Base-by-base conservation (phyloP, 2,329 filamentous ascomycete species). In the Alternaria incomplexa region DNA sequence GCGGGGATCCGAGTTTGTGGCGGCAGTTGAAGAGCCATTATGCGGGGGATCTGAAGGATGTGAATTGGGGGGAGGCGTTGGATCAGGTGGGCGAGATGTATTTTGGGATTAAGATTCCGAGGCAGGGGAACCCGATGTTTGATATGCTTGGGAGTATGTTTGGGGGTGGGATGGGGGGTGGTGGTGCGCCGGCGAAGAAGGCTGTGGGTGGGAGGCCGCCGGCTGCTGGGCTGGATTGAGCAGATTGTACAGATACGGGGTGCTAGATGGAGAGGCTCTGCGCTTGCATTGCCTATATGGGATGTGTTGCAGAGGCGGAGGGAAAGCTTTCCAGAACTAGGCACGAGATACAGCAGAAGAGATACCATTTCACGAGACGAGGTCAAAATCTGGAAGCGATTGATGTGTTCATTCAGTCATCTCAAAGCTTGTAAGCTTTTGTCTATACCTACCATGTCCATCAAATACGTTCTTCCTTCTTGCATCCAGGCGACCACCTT, bases 91-190 rank as follows among this genome's bases (percentile, higher is more conserved):
- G 91, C 52, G 95, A 99, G 83, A 94, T 97, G 88, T 99, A 98
- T 84, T 99, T 99, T 82, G 90, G 90, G 36, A 96, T 99, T 78
- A 88, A 90, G 83, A 90, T 93, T 76, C 95, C 94, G 50, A 87
- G 91, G 74, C 93, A 97, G 83, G 91, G 90, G 67, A 98, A 98
- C 80, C 94, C 94, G 4, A 84, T 99, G 80, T 89, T 98, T 81
- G 96, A 99, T 78, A 98, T 99, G 94, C 96, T 99, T 92, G 94
- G 93, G 51, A 94, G 89, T 66, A 88, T 99, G 85, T 92, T 99
- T 75, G 94, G 94, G 52, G 93, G 93, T 20, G 90, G 89, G 25
- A 85, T 84, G 54, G 85, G 83, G 17, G 87, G 86, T n/a, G 85
- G 80, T 76, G 81, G 67, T 77, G 81, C 65, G 63, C 74, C 71